phyloP scores from a whole-genome alignment of 108 stramenopile genomes.

The Schizochytrium sp. region DNA sequence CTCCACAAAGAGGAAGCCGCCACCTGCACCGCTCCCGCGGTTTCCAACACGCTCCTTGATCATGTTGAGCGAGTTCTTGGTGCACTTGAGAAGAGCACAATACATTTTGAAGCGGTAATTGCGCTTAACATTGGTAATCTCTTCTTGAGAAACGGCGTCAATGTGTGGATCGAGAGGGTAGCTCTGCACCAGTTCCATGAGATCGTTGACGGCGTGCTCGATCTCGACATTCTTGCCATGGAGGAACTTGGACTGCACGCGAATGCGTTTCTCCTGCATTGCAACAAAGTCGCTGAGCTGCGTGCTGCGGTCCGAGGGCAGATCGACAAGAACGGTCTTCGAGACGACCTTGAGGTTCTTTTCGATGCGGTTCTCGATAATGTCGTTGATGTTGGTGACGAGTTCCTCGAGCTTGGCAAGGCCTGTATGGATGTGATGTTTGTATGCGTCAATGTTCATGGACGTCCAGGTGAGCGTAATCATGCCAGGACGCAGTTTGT shows the following conservation, averaged over 20 bases:
- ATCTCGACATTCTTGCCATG: constrained; percentile 80
- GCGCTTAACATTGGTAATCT: constrained; percentile 62
- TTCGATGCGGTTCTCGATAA: constrained; percentile 82
- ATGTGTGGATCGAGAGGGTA: constrained; percentile 66
- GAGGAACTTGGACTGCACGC: constrained; percentile 53
- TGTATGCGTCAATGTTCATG: constrained; percentile 83
- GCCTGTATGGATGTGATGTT: constrained; percentile 59
- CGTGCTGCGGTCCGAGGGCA: constrained; percentile 67
- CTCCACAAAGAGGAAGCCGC: not conserved
- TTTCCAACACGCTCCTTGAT: constrained; percentile 70
- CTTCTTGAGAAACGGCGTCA: constrained; percentile 55
- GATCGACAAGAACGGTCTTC: constrained; percentile 69
- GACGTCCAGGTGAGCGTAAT: constrained; percentile 83
- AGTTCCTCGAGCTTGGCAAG: constrained; percentile 71
- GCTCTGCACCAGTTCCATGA: constrained; percentile 56
- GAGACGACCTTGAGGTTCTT: constrained; percentile 74
- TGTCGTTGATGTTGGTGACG: constrained; percentile 72
- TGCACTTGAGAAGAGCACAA: constrained; percentile 70
- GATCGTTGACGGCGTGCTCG: constrained; percentile 71
- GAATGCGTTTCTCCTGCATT: constrained; percentile 68
- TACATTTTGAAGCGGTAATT: constrained; percentile 89
- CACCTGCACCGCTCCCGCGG: constrained; percentile 24
- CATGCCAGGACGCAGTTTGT: constrained; percentile 82
- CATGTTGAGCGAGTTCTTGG: constrained; percentile 75
- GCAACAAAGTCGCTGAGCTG: constrained; percentile 79